Evolutionary conservation across 257 asterid species (phyloP).

Genomic region (Solanum rostratum): DNA sequence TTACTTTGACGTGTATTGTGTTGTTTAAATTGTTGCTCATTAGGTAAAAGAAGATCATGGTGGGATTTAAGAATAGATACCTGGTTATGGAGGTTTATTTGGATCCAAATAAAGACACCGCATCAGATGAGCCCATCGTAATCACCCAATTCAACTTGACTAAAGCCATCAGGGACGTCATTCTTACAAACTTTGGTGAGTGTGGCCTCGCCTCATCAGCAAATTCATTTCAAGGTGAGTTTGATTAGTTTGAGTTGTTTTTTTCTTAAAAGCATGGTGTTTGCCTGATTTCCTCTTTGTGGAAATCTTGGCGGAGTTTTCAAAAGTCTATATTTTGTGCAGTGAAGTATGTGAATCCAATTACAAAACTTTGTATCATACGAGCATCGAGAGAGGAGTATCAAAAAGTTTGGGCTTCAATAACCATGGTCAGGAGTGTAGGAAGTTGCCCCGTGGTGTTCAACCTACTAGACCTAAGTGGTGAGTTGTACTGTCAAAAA

Average conservation of each 20-base stretch:
- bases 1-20: background rate
- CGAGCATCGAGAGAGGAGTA: constrained; percentile 68
- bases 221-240: constrained; percentile 66
- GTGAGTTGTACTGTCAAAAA: constrained; percentile 19
- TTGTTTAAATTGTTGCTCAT: background rate
- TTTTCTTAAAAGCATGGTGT: background rate
- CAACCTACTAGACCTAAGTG: constrained; percentile 78
- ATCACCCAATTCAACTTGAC: constrained; percentile 56
- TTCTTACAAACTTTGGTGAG: constrained; percentile 73
- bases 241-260: background rate
- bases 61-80: constrained; percentile 84
- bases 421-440: constrained; percentile 61
- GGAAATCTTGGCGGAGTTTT: background rate
- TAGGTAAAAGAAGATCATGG: constrained; percentile 44
- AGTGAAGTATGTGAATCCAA: constrained; percentile 89
- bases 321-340: constrained; percentile 1
- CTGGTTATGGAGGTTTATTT: constrained; percentile 74
- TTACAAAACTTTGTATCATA: constrained; percentile 65
- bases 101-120: constrained; percentile 59
- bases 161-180: constrained; percentile 60
- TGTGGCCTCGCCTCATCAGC: constrained; percentile 73
- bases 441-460: constrained; percentile 72
- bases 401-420: constrained; percentile 68
- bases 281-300: background rate
- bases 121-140: constrained; percentile 53